These are phyloP conservation scores for Primulina tabacum DNA, from an alignment of 257 asterid genomes.

Conservation along the genomic window DNA sequence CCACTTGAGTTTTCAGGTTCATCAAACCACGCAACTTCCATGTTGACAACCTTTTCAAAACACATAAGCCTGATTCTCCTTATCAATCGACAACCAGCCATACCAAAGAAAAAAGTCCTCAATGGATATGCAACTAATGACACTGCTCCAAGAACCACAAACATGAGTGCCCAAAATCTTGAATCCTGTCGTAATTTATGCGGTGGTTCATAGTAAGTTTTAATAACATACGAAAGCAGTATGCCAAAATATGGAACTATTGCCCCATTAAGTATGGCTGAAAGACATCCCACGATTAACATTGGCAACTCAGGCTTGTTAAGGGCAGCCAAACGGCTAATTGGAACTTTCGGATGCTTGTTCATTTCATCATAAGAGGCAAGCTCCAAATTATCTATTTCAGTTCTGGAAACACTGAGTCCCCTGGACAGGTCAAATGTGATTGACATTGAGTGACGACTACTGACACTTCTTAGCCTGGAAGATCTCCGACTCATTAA, in stretches of 20 bases:
- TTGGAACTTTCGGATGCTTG: conserved; percentile 44
- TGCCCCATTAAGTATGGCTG: conserved; percentile 74
- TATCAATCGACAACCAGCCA: conserved; percentile 78
- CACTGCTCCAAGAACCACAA: conserved; percentile 58
- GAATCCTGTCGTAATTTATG: conserved; percentile 55
- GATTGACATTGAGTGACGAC: no score
- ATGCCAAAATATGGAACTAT: conserved; percentile 69
- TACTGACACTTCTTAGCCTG: no score
- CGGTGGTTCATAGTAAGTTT: conserved; percentile 58
- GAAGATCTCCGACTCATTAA: no score
- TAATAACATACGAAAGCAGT: conserved; percentile 54
- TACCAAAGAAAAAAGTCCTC: conserved; percentile 70
- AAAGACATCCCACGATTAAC: conserved; percentile 44
- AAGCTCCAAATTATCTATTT: conserved; percentile 32
- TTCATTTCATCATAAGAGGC: conserved; percentile 29
- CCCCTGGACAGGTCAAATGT: no score
- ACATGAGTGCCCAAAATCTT: conserved; percentile 72
- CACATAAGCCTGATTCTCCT: conserved; percentile 73
- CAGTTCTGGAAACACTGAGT: conserved; percentile 22
- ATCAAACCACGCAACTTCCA: conserved; percentile 92
- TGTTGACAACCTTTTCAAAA: conserved; percentile 76
- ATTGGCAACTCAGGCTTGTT: conserved; percentile 77
- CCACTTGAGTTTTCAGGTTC: conserved; percentile 80
- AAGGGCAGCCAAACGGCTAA: conserved; percentile 56
- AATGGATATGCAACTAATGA: conserved; percentile 69